Evolutionary conservation across 2,329 filamentous ascomycete species (phyloP).

Genomic region (Beauveria brongniartii): DNA sequence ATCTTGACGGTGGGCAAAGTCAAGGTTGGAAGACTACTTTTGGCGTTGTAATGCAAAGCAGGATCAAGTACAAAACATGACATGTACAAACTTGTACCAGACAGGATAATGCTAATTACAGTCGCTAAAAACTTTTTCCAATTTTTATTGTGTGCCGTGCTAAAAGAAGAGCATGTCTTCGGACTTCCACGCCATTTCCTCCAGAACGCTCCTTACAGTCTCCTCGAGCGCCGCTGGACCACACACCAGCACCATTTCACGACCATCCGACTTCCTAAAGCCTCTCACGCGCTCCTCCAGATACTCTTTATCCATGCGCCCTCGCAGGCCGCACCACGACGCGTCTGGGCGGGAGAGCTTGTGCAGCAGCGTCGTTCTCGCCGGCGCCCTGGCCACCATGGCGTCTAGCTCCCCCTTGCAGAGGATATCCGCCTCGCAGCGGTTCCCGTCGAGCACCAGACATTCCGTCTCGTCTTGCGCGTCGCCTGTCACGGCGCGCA

Average conservation of each 20-base stretch:
- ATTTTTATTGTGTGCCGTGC: background rate
- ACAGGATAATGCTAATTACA: background rate
- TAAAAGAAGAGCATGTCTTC: conserved; percentile 71
- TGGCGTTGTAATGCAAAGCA: background rate
- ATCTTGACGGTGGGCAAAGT: conserved; percentile 60
- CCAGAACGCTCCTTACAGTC: conserved; percentile 45
- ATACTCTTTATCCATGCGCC: conserved; percentile 57
- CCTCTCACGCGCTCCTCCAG: conserved; percentile 50
- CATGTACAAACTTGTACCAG: background rate
- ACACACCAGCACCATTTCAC: conserved; percentile 66
- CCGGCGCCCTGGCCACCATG: conserved; percentile 44
- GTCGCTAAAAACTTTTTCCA: background rate
- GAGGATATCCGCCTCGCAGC: conserved; percentile 72
- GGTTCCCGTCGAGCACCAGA: conserved; percentile 70
- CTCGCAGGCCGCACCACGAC: conserved; percentile 59
- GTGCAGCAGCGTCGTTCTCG: conserved; percentile 58
- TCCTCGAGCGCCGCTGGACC: conserved; percentile 71
- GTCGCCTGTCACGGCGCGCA: conserved; percentile 65
- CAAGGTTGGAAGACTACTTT: background rate
- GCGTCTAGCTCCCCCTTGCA: conserved; percentile 64
- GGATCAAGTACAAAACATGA: background rate
- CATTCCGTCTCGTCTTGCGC: conserved; percentile 56
- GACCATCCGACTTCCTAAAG: conserved; percentile 26
- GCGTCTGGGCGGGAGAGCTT: conserved; percentile 57
- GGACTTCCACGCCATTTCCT: conserved; percentile 60